Evolutionary conservation across 2,329 filamentous ascomycete genomes (phyloP), one percentile per base, ranked within the genome.

Genomic region (Trichoderma afroharzianum): DNA sequence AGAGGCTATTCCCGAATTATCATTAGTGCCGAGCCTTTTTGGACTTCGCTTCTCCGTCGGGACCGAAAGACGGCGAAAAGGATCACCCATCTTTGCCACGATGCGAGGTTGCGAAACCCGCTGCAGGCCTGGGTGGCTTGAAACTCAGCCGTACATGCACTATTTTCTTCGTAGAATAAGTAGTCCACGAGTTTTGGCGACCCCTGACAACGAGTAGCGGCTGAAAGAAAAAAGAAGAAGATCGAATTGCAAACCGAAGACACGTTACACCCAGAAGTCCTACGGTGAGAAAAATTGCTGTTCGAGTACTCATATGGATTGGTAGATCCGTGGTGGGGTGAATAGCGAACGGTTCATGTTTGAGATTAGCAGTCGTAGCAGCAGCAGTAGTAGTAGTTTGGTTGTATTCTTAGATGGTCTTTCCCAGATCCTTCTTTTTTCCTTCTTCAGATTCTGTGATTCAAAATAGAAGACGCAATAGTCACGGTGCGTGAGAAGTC

Each of bases 231-330:
- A 14, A 47, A 50, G 2, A 21, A 18, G 55, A 50, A 53, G 30
- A 66, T 36, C 6, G 36, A 59, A 32, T 32, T 24, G 28, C 15
- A 43, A 15, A 53, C 39, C 39, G 28, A 69, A 62, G 67, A 33
- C 57, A 69, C 67, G 55, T 69, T 69, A 53, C 67, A 69, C 67
- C 26, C 15, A 24, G 33, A 36, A 24, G 67, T 30, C 33, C 28
- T 69, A 32, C 67, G 21, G 57, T 21, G 55, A 68, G n/a, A 50
- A 15, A 15, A 11, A 28, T 58, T 50, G 24, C 18, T n/a, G 57
- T 21, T 43, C 3, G 36, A 63, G 33, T 9, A 32, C 24, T 36
- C 12, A 6, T 59, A 59, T 57, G 57, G 55, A 32, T 26, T 68
- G 36, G 32, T 36, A 55, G 57, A 32, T 69, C 9, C 24, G 36